A percentile compares a stretch with the other conserved stretches of the same genome.
These are phyloP conservation scores for Drosera capensis DNA, from an alignment of 148 eudicot species.

Conservation along the genomic window DNA sequence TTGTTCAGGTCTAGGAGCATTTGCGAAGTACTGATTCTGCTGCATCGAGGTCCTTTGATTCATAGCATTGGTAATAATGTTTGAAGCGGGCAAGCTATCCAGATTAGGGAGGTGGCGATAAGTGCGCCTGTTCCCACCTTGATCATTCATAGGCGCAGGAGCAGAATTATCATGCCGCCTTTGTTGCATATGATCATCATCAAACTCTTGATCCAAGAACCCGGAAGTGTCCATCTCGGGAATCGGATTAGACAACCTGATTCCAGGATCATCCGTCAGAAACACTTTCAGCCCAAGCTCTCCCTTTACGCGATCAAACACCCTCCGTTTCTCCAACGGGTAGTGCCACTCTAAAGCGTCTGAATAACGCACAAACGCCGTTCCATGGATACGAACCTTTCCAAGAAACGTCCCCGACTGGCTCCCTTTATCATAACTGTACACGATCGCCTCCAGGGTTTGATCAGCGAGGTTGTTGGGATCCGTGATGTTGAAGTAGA, in stretches of 20 bases:
- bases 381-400: slow-evolving; percentile 62
- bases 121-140: neutral
- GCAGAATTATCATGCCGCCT: neutral
- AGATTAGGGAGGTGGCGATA: neutral
- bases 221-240: slow-evolving; percentile 16
- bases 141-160: no score
- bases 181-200: slow-evolving; percentile 8
- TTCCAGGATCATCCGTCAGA: slow-evolving; percentile 61
- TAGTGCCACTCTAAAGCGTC: slow-evolving; percentile 84
- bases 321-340: slow-evolving; percentile 76
- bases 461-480: slow-evolving; percentile 45
- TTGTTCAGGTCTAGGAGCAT: neutral
- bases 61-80: no score
- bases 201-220: slow-evolving; percentile 7
- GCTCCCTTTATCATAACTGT: slow-evolving; percentile 9
- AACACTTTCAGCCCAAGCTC: slow-evolving; percentile 90
- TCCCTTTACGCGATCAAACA: slow-evolving; percentile 74
- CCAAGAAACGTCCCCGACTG: slow-evolving; percentile 62
- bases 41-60: no score
- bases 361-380: slow-evolving; percentile 71
- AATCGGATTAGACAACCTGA: slow-evolving; percentile 49
- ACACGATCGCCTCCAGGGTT: slow-evolving; percentile 50
- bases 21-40: slow-evolving; percentile 3
- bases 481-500: slow-evolving; percentile 74
- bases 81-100: no score